A percentile compares a stretch with the other conserved stretches of the same genome.
These are phyloP conservation scores for Botryosphaeria agaves DNA, from an alignment of 2,329 filamentous ascomycete genomes.

Conservation along the genomic window DNA sequence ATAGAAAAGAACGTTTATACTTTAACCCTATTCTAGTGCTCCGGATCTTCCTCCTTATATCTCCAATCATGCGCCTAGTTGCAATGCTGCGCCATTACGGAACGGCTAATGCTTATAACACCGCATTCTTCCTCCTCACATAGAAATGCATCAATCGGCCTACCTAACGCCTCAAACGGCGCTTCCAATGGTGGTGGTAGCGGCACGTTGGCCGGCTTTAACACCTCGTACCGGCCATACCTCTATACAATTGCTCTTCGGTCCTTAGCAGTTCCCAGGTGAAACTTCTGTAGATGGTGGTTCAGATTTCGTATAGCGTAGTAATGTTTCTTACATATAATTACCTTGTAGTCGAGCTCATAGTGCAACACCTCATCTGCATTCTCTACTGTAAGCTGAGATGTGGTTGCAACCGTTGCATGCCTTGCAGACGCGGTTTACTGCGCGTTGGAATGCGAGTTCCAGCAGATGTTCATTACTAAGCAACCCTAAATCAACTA, in stretches of 20 bases:
- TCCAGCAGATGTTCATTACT: background rate
- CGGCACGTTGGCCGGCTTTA: background rate
- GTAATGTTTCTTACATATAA: background rate
- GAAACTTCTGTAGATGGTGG: background rate
- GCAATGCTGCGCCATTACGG: background rate
- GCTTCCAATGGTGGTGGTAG: background rate
- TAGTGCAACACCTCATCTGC: background rate
- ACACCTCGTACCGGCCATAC: background rate
- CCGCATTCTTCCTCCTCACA: background rate
- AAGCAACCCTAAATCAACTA: background rate
- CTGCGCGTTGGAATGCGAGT: background rate
- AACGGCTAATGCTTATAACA: background rate
- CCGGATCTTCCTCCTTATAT: background rate
- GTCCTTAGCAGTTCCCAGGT: background rate
- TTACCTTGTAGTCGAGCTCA: background rate
- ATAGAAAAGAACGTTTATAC: background rate
- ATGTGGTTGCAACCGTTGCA: background rate
- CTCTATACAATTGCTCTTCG: background rate
- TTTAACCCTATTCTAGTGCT: background rate
- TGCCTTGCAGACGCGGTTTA: background rate
- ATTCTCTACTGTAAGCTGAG: background rate
- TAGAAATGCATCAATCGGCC: background rate
- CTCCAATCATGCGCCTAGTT: background rate
- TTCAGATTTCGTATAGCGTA: background rate
- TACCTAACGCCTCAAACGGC: background rate